Base-by-base conservation (phyloP, 177 flowering plant species). In the Vitis hybrid region DNA sequence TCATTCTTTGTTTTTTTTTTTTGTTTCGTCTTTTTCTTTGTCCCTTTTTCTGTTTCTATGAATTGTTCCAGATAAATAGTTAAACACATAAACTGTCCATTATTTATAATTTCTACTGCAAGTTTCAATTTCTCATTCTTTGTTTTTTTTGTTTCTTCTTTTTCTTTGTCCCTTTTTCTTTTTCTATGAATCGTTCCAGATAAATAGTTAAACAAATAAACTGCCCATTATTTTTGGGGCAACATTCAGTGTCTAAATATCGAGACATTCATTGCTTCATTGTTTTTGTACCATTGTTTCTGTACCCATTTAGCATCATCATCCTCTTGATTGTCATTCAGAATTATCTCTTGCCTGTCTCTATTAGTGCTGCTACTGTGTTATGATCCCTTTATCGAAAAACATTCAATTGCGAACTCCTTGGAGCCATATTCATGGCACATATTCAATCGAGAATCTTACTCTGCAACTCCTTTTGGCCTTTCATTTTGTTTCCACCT, bases 401-500 rank as follows among this genome's bases (percentile, higher is more conserved):
- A 77, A 24, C 24, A 24, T 24, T 24, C 24, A 24, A 24, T 24
- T 24, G 24, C 24, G 2, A 74, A 79, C 74, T 79, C 90, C 87
- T 85, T 82, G 82, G 78, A 77, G 80, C 83, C 88, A 74, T 79
- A 66, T 78, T 85, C 80, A 89, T 92, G 94, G 87, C 88, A 74
- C 61, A 62, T 67, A 41, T 85, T 84, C 90, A 67, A 59, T 83
- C 74, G 60, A 85, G 79, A 82, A 82, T 89, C 89, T 84, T 77
- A 76, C 84, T 76, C 83, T 84, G 72, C 88, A 63, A 77, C 86
- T 84, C 96, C 92, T 83, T 85, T 81, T 87, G 83, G 80, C 89
- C 93, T 85, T 88, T 88, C 92, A 72, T 86, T 81, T 87, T 84
- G 77, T 87, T 84, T 85, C 91, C 79, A 65, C 85, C 96, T 85